phyloP scores from a whole-genome alignment of 2,329 filamentous ascomycete genomes.

The Aspergillus quadricinctus region DNA sequence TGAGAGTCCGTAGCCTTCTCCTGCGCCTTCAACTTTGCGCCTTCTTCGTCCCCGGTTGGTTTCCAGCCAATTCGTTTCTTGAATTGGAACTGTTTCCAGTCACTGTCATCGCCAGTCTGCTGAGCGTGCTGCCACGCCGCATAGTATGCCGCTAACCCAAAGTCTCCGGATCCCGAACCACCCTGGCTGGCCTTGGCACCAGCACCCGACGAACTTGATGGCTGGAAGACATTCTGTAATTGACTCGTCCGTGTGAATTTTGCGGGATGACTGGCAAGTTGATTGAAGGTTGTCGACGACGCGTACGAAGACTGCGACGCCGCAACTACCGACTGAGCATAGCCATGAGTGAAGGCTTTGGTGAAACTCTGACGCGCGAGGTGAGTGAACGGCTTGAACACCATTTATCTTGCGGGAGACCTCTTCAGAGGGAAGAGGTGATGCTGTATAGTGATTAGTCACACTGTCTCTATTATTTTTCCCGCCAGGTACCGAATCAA shows the following conservation, averaged over 20 bases:
- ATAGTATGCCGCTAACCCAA: conserved; percentile 82
- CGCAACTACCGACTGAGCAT: conserved; percentile 95
- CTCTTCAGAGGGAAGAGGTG: conserved; percentile 62
- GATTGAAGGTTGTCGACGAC: conserved; percentile 56
- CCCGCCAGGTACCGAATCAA: background rate
- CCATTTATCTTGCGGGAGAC: conserved; percentile 78
- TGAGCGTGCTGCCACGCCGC: conserved; percentile 82
- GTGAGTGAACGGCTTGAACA: conserved; percentile 64
- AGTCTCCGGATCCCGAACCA: conserved; percentile 52
- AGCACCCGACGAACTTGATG: conserved; percentile 48
- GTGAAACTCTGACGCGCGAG: conserved; percentile 97
- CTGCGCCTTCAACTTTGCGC: conserved; percentile 22
- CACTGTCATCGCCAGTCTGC: conserved; percentile 63
- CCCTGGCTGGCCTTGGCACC: conserved; percentile 56
- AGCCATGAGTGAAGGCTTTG: conserved; percentile 96
- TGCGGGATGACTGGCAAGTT: conserved; percentile 48
- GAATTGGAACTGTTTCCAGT: conserved; percentile 91
- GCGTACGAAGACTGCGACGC: conserved; percentile 82
- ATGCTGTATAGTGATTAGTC: conserved; percentile 33
- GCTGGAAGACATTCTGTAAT: conserved; percentile 73
- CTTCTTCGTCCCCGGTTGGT: conserved; percentile 43
- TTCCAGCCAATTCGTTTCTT: conserved; percentile 88
- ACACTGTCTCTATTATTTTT: conserved; percentile 1
- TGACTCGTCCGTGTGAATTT: conserved; percentile 56
- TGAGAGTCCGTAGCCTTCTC: conserved; percentile 38